Evolutionary conservation across 208 protist species (phyloP).

Genomic region (Leishmania amazonensis): DNA sequence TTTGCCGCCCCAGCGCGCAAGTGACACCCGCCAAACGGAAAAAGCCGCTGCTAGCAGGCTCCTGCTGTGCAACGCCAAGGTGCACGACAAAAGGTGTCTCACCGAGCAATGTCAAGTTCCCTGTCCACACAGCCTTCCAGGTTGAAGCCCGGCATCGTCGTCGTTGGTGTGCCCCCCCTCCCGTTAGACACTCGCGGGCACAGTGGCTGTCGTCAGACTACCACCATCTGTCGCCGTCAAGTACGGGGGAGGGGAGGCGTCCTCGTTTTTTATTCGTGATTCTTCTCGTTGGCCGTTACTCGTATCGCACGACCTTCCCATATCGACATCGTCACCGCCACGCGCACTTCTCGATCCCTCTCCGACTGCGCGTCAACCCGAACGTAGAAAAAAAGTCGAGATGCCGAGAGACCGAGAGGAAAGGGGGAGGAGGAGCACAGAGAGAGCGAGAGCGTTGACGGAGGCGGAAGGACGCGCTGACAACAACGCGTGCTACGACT

Average conservation of each 20-base stretch:
- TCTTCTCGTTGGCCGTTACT: background rate
- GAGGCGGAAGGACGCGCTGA: background rate
- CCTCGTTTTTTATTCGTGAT: background rate
- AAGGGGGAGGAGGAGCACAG: background rate
- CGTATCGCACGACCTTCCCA: background rate
- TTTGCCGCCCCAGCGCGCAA: background rate
- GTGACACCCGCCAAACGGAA: background rate
- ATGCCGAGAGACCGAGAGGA: background rate
- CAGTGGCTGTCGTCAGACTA: background rate
- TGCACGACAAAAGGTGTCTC: background rate
- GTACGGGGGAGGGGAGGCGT: background rate
- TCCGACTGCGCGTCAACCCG: background rate
- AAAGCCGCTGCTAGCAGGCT: background rate
- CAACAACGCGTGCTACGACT: no score
- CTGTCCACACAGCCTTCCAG: background rate
- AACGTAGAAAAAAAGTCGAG: background rate
- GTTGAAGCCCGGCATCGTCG: background rate
- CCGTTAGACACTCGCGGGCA: background rate
- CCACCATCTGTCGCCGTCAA: background rate
- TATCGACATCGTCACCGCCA: background rate
- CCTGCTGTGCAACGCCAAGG: background rate
- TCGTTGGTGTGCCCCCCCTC: background rate
- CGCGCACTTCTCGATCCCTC: background rate
- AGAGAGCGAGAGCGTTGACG: background rate
- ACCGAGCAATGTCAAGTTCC: background rate